Evolutionary conservation across 2,329 filamentous ascomycete species (phyloP), one percentile per base, ranked within the genome.

Genomic region (Orbilia javanica): DNA sequence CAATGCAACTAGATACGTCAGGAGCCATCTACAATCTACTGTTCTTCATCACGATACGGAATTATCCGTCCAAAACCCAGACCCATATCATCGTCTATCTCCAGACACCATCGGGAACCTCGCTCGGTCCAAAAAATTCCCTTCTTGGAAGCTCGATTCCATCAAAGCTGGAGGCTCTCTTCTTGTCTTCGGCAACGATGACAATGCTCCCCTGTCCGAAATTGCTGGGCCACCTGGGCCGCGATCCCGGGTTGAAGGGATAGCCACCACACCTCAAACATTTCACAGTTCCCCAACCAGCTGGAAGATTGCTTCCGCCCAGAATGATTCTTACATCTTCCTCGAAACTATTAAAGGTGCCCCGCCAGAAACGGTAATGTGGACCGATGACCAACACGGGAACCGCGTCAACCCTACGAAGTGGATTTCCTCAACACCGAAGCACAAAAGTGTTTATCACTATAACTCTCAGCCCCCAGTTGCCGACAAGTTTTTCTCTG

Each of bases 101-200:
- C 3, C 18, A 18, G 10, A 60, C 8, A 15, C 34, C 8, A 34
- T 75, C 11, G 11, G 48, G 5, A 5, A 31, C 3, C 27, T 74
- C 7, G 34, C 63, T 1, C 10, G 22, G 63, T 20, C 27, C 27
- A 2, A 29, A 2, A 29, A 25, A 22, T 52, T 53, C 25, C 46
- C 72, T 8, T 8, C 36, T 1, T 76, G 72, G 72, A 76, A 76
- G 18, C 31, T 65, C 4, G 57, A 64, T 13, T 76, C 72, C 10
- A 57, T 69, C 27, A 65, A 39, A 44, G 13, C 11, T 3, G 57
- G 65, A 1, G 65, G 65, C 1, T 42, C 44, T 18, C 18, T 57
- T 1, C 13, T 55, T 13, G 7, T 31, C 0, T 60, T 64, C 20
- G 65, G 65, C 1, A 64, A 31, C 18, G 29, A 76, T 10, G 20